Base-by-base conservation (phyloP, 352 stramenopile species). In the Globisporangium solare region DNA sequence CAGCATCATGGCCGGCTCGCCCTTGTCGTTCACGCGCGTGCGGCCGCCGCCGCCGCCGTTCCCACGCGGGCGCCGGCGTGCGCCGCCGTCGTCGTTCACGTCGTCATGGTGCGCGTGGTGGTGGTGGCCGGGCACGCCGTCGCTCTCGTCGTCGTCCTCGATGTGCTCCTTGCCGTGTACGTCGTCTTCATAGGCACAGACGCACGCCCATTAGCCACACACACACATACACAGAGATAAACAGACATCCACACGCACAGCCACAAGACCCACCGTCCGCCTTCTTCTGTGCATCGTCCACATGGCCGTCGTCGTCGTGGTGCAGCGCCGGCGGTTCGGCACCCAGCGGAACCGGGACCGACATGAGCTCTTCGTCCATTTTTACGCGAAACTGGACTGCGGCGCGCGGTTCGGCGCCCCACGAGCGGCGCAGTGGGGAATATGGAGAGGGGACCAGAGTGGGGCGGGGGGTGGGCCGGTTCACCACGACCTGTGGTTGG, bases 1-100 rank as follows among this genome's bases (percentile, higher is more conserved):
- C 24, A 91, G 69, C 57, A 76, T 80, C 74, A 88, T 84, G 12
- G 68, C 66, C 32, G 77, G 60, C 54, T 88, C 78, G 58, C 64
- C 63, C 64, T 88, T 88, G 60, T 83, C 77, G 21, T 71, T 69
- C 35, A 69, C 47, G 27, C 67, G 69, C 22, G 52, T 40, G 39
- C 67, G 60, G 3, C 48, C 47, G 42, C 41, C 43, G 27, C 42
- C 20, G 17, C 52, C 43, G 52, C 32, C 37, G 55, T 14, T 41
- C 8, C 1, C 15, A 14, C 48, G 58, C 18, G 17, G 35, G 11
- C 35, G 42, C 7, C 50, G 24, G 48, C 47, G 31, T 27, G 2
- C 47, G n/a, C 22, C 40, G 40, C 20, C 24, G 20, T 27, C 22
- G 15, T 47, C 47, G 37, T 11, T 41, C 3, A 40, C 56, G 8